A percentile compares a stretch with the other conserved stretches of the same genome.
Evolutionary conservation across 768 basidiomycete species (phyloP).

Genomic region (Agrocybe chaxingu): DNA sequence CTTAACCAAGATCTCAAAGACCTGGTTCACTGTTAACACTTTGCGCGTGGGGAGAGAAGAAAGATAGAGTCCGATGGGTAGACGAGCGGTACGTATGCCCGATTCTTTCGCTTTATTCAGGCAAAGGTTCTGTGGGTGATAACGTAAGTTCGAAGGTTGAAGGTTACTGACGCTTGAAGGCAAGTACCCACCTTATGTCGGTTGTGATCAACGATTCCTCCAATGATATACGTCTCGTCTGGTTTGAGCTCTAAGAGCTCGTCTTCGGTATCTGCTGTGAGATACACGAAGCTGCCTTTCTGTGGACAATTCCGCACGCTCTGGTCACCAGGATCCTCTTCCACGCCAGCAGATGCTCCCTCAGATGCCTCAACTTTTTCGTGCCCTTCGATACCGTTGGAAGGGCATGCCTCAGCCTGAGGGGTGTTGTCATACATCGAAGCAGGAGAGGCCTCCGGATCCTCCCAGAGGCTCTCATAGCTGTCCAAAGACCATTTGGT

Average conservation of each 20-base stretch:
- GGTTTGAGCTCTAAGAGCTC: constrained; percentile 81
- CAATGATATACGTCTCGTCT: constrained; percentile 90
- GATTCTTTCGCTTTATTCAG: constrained; percentile 77
- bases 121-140: constrained; percentile 70
- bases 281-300: constrained; percentile 66
- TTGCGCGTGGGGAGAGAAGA: constrained; percentile 85
- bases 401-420: background rate
- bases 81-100: constrained; percentile 77
- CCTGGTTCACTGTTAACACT: constrained; percentile 96
- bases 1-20: constrained; percentile 86
- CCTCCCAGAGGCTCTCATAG: constrained; percentile 67
- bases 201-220: constrained; percentile 94
- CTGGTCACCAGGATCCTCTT: constrained; percentile 1
- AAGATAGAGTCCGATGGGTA: constrained; percentile 93
- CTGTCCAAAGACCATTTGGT: constrained; percentile 83
- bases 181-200: constrained; percentile 73
- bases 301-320: constrained; percentile 24
- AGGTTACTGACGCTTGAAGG: constrained; percentile 2
- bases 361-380: constrained; percentile 3
- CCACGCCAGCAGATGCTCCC: background rate
- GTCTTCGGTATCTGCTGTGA: constrained; percentile 91
- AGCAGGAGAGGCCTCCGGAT: constrained; percentile 8
- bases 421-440: constrained; percentile 1
- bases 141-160: constrained; percentile 16
- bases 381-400: background rate